A percentile compares a stretch with the other conserved stretches of the same genome.
Conservation (phyloP, 768 basidiomycete species). For the Tricholoma sp. region DNA sequence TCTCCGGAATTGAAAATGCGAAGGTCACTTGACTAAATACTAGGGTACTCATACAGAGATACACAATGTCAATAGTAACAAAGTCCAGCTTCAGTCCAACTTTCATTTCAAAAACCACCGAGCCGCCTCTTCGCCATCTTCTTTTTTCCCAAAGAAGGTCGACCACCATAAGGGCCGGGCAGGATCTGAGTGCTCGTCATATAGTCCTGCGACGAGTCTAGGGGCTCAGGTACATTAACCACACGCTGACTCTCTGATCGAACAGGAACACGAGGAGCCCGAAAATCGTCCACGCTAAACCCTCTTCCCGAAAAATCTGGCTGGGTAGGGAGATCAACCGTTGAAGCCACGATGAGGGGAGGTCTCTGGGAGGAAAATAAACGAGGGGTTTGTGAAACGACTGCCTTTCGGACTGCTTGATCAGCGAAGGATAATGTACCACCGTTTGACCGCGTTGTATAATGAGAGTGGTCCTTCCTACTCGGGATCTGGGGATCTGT, state of each 20-base stretch:
- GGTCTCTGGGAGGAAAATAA: constrained; percentile 22
- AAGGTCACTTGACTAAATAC: constrained; percentile 30
- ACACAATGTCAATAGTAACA: too few species aligned
- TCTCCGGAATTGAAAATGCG: constrained; percentile 17
- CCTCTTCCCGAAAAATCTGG: constrained; percentile 6
- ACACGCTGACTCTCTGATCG: constrained; percentile 1
- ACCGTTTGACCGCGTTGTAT: constrained; percentile 11
- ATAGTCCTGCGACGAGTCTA: constrained; percentile 32
- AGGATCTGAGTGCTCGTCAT: constrained; percentile 66
- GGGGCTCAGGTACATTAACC: not conserved
- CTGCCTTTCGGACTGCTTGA: not conserved
- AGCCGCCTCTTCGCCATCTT: constrained; percentile 61
- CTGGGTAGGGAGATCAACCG: constrained; percentile 15
- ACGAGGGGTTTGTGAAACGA: not conserved
- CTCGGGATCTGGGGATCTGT: constrained; percentile 42
- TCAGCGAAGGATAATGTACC: not conserved
- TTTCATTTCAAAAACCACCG: constrained; percentile 59
- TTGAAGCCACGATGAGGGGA: constrained; percentile 34
- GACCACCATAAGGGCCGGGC: constrained; percentile 68
- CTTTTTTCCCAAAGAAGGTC: constrained; percentile 45
- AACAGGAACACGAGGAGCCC: constrained; percentile 5
- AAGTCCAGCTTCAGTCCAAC: not conserved
- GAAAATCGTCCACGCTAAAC: constrained; percentile 10
- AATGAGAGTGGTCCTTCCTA: constrained; percentile 53
- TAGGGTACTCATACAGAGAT: too few species aligned